Percentiles rank a stretch among this genome's conserved stretches.
Conservation (phyloP, 805 yeast species). For the Wickerhamiella australiensis region DNA sequence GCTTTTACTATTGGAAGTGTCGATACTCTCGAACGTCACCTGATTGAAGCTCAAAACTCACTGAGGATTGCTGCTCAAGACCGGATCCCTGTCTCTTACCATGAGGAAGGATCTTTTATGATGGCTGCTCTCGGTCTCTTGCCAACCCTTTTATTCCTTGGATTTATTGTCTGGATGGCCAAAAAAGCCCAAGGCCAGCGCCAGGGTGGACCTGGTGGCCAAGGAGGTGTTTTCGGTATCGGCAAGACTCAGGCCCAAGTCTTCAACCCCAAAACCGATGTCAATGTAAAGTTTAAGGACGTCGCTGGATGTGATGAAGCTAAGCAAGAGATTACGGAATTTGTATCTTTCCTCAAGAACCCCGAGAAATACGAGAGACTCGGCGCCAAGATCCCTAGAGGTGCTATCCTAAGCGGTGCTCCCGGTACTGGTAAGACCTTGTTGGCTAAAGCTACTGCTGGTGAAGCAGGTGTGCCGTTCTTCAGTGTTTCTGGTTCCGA, state of each 20-base stretch:
- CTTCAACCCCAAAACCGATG: conserved; percentile 73
- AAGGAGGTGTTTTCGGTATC: conserved; percentile 60
- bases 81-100: conserved; percentile 66
- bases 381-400: conserved; percentile 92
- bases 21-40: conserved; percentile 71
- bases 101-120: conserved; percentile 53
- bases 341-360: conserved; percentile 75
- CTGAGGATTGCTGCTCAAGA: conserved; percentile 55
- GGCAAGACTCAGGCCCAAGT: conserved; percentile 70
- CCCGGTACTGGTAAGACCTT: conserved; percentile 97
- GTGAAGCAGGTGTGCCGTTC: conserved; percentile 92
- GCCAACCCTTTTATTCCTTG: conserved; percentile 71
- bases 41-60: conserved; percentile 59
- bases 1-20: conserved; percentile 81
- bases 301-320: conserved; percentile 95
- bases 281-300: conserved; percentile 70
- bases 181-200: conserved; percentile 35
- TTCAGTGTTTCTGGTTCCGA: conserved; percentile 87
- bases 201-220: conserved; percentile 45
- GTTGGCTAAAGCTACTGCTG: conserved; percentile 89
- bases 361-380: conserved; percentile 74
- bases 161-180: conserved; percentile 61
- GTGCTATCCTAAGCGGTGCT: conserved; percentile 88
- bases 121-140: conserved; percentile 56
- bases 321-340: conserved; percentile 90